phyloP scores from a whole-genome alignment of 2,329 filamentous ascomycete species.

The Alternaria sp. region DNA sequence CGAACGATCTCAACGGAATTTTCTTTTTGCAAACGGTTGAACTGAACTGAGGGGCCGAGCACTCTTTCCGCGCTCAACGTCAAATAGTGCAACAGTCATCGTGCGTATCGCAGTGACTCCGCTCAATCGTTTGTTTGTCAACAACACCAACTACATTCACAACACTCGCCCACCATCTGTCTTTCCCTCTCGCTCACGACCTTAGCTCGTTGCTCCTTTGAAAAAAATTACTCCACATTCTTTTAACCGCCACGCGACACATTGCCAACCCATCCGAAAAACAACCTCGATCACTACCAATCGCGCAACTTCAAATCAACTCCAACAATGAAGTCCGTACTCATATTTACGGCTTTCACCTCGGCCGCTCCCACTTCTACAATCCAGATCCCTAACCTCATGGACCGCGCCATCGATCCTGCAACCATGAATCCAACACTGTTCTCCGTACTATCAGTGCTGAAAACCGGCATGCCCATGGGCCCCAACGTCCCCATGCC shows the following conservation, averaged over 20 bases:
- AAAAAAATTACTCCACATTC: constrained; percentile 1
- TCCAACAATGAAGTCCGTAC: constrained; percentile 15
- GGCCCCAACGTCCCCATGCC: constrained; percentile 13
- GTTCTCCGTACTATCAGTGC: constrained; percentile 27
- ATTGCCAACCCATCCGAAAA: not conserved
- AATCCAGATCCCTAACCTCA: not conserved
- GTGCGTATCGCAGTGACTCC: constrained; percentile 6
- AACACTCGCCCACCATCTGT: constrained; percentile 5
- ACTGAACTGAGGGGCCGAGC: constrained; percentile 4
- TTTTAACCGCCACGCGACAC: not conserved
- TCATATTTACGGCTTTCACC: constrained; percentile 11
- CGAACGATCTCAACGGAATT: constrained; percentile 1
- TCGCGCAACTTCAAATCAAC: not conserved
- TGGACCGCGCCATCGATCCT: constrained; percentile 22
- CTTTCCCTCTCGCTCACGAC: constrained; percentile 1
- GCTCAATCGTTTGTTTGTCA: constrained; percentile 21
- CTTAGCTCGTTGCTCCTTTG: not conserved
- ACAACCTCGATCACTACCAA: not conserved
- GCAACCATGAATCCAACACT: constrained; percentile 26
- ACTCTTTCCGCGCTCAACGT: constrained; percentile 2
- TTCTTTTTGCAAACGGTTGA: constrained; percentile 6
- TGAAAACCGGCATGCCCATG: constrained; percentile 27
- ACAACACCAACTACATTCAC: constrained; percentile 7
- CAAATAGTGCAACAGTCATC: constrained; percentile 1
- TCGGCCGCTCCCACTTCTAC: constrained; percentile 1